Conservation (phyloP, 306 rosid species). For the Rosa chinensis region DNA sequence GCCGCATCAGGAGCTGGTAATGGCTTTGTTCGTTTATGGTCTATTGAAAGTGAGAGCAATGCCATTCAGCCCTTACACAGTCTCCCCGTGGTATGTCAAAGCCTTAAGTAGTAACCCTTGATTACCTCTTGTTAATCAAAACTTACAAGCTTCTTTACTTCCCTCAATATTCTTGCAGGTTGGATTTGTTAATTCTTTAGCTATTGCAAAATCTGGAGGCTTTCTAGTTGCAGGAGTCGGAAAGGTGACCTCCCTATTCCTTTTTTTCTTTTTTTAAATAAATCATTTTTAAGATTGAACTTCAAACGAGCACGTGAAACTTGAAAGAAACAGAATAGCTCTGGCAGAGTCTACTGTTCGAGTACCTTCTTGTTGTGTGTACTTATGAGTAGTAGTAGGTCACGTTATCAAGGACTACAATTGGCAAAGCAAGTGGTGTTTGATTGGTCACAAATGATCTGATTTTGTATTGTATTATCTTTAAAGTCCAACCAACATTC, state of each 20-base stretch:
- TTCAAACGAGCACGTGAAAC: background rate
- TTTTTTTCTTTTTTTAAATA: background rate
- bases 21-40: constrained; percentile 81
- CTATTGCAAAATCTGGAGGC: constrained; percentile 82
- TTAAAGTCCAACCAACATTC: background rate
- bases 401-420: background rate
- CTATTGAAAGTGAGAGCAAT: constrained; percentile 62
- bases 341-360: background rate
- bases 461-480: background rate
- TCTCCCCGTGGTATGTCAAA: constrained; percentile 78
- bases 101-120: constrained; percentile 14
- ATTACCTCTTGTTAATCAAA: constrained; percentile 1
- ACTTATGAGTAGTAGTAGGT: background rate
- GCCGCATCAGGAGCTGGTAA: constrained; percentile 97
- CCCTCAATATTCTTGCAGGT: constrained; percentile 47
- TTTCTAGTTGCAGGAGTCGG: constrained; percentile 91
- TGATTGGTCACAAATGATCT: background rate
- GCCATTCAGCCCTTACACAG: constrained; percentile 50
- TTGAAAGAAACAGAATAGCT: background rate
- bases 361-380: background rate
- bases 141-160: background rate
- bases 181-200: constrained; percentile 90
- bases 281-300: background rate
- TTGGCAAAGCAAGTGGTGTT: background rate
- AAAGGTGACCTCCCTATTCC: constrained; percentile 49